Evolutionary conservation across 163 green algal genomes (phyloP).

Genomic region (Trebouxia gelatinosa): DNA sequence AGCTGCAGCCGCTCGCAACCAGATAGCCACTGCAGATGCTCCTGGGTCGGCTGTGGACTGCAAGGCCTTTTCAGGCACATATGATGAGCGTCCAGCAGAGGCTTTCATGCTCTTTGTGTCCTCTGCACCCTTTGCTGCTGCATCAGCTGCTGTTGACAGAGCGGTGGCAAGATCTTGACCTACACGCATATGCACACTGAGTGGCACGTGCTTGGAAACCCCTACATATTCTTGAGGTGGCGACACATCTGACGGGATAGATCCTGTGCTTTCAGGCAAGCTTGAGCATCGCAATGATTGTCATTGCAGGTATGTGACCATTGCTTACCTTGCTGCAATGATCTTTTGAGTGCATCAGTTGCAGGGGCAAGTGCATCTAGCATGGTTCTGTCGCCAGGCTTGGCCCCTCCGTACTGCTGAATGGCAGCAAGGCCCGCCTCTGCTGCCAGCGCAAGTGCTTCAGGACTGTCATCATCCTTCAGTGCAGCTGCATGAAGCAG

Average conservation of each 20-base stretch:
- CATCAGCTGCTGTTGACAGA: constrained; percentile 41
- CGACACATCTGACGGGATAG: neutral
- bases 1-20: constrained; percentile 52
- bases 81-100: constrained; percentile 67
- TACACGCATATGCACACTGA: neutral
- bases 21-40: constrained; percentile 65
- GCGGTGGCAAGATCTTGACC: constrained; percentile 31
- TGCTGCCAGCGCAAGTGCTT: constrained; percentile 50
- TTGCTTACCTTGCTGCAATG: constrained; percentile 22
- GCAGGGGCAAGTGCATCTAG: constrained; percentile 78
- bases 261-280: neutral
- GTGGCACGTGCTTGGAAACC: neutral
- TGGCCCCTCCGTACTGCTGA: constrained; percentile 76
- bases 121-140: constrained; percentile 64
- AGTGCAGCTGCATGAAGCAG: constrained; percentile 21
- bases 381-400: constrained; percentile 79
- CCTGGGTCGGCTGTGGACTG: constrained; percentile 68
- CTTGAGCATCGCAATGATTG: neutral
- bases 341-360: constrained; percentile 39
- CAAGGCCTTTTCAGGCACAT: constrained; percentile 64
- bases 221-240: neutral
- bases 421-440: constrained; percentile 61
- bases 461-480: neutral
- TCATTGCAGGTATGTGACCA: neutral
- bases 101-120: constrained; percentile 71